Evolutionary conservation across 345 rosid species (phyloP).

Genomic region (Acer saccharum): DNA sequence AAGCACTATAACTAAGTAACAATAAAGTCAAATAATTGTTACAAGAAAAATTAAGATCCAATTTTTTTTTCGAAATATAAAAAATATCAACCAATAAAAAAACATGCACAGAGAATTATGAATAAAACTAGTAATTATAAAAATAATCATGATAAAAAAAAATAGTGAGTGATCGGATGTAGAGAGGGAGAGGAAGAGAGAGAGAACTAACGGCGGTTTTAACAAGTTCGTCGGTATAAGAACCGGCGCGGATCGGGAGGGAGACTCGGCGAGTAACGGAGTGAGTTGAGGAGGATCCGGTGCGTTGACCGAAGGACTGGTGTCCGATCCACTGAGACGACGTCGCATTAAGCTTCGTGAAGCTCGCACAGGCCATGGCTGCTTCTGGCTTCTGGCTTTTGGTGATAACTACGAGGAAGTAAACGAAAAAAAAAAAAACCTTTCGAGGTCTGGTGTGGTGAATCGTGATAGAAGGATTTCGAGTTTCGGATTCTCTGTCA

Average conservation of each 20-base stretch:
- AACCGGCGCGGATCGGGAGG: conserved; percentile 71
- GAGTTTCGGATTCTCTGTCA: not conserved
- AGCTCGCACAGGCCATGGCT: conserved; percentile 78
- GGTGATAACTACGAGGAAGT: conserved; percentile 1
- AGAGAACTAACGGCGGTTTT: conserved; percentile 76
- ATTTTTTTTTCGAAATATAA: not conserved
- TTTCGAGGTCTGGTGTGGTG: not conserved
- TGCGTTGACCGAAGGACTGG: conserved; percentile 48
- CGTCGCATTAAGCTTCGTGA: conserved; percentile 62
- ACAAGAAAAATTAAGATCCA: not conserved
- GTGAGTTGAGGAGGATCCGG: conserved; percentile 28
- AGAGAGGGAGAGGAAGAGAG: not conserved
- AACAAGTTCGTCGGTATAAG: conserved; percentile 89
- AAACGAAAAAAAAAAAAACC: not conserved
- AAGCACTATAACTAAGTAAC: not conserved
- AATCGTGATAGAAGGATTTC: not conserved
- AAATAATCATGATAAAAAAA: not conserved
- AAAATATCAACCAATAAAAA: not conserved
- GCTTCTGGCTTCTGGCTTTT: not conserved
- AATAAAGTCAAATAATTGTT: not conserved
- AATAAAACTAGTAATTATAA: no score
- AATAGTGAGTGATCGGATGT: not conserved
- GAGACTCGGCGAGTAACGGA: conserved; percentile 55
- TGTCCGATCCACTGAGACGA: conserved; percentile 79
- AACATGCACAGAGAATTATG: no score